Percentiles rank a stretch among this genome's conserved stretches.
These are phyloP conservation scores for Solanum neorickii DNA, from an alignment of 257 asterid species.

Conservation along the genomic window DNA sequence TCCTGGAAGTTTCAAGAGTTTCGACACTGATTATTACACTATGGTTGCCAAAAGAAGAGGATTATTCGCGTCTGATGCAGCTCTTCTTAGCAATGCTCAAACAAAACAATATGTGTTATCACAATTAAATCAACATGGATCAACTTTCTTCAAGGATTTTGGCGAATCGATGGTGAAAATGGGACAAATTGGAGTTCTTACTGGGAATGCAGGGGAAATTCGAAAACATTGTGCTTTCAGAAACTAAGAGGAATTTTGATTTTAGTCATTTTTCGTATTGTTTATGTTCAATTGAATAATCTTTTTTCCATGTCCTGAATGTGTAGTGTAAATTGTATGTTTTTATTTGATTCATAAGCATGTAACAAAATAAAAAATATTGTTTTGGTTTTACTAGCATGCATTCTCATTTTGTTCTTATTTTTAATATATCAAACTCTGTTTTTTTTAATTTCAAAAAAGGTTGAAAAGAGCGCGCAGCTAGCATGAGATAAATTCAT, in stretches of 20 bases:
- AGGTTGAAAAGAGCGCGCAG: no score
- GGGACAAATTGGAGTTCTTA: neutral
- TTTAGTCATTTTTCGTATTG: neutral
- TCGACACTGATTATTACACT: slow-evolving; percentile 10
- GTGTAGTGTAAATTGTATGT: neutral
- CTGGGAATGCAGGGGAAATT: neutral
- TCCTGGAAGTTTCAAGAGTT: slow-evolving; percentile 25
- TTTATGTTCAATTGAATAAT: neutral
- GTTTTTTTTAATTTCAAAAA: no score
- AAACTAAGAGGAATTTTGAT: neutral
- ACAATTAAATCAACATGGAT: neutral
- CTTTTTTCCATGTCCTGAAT: neutral
- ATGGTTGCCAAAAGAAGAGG: slow-evolving; percentile 22
- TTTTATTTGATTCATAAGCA: neutral
- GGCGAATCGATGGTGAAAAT: slow-evolving; percentile 15
- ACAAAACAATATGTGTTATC: slow-evolving; percentile 16
- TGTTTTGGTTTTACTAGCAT: neutral
- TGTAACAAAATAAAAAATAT: no score
- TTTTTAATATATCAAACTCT: no score
- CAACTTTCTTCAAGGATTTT: slow-evolving; percentile 31
- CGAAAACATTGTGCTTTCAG: slow-evolving; percentile 14
- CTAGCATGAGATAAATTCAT: neutral
- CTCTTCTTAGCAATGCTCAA: slow-evolving; percentile 17
- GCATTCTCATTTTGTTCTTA: neutral
- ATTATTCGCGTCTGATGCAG: slow-evolving; percentile 24